Evolutionary conservation across 1,139 yeast genomes (phyloP).

Genomic region (Geotrichum bryndzae): DNA sequence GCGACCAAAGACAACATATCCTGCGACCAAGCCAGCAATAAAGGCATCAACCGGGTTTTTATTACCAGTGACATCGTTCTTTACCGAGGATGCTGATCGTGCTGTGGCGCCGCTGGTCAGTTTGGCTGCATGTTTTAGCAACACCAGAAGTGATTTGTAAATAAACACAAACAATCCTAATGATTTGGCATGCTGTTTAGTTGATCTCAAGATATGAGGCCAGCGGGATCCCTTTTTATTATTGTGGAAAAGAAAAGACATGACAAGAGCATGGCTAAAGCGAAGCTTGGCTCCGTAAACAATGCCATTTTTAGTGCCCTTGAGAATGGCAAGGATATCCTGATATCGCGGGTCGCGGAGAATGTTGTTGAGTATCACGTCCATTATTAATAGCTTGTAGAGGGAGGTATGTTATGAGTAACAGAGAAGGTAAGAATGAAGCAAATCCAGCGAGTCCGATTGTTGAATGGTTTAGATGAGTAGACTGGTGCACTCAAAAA

Average conservation of each 20-base stretch:
- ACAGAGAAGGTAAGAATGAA: background rate
- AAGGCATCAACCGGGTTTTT: constrained; percentile 41
- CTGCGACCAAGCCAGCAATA: constrained; percentile 59
- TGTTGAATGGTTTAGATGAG: too few species aligned
- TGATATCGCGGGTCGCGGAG: constrained; percentile 32
- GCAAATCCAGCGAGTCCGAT: too few species aligned
- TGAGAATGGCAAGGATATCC: constrained; percentile 33
- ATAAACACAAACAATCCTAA: constrained; percentile 62
- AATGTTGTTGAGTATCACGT: background rate
- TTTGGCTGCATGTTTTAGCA: constrained; percentile 23
- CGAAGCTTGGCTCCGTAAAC: constrained; percentile 72
- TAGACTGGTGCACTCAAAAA: too few species aligned
- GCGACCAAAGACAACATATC: constrained; percentile 61
- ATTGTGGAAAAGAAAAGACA: constrained; percentile 36
- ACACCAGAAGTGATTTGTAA: constrained; percentile 43
- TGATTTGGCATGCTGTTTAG: constrained; percentile 60
- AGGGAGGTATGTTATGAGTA: background rate
- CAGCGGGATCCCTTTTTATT: constrained; percentile 31
- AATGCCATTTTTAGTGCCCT: constrained; percentile 40
- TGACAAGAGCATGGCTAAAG: constrained; percentile 67
- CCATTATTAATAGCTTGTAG: background rate
- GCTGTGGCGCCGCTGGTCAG: background rate
- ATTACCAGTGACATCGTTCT: constrained; percentile 9
- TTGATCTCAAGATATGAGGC: constrained; percentile 52
- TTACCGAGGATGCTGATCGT: background rate